Conservation (phyloP, 768 basidiomycete species). For the Pleurotus pulmonarius region DNA sequence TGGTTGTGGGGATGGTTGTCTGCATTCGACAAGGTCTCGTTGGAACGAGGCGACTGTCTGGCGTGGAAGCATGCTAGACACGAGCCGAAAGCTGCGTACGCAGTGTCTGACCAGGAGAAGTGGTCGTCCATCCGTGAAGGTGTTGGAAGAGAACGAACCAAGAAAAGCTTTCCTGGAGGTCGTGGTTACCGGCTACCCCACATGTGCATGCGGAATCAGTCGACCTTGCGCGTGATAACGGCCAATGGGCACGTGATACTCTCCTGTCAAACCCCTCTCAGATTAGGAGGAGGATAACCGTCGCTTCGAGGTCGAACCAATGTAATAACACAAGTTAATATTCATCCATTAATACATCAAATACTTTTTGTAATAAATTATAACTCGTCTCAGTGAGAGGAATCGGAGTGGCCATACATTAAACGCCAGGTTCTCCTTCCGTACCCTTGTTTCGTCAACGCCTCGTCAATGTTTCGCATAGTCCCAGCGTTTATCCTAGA, state of each 20-base stretch:
- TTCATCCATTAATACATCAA: no score
- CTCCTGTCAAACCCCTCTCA: no score
- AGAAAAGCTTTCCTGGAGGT: not conserved
- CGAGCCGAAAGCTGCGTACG: constrained; percentile 54
- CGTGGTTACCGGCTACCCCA: not conserved
- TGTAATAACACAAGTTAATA: no score
- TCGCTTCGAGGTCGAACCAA: no score
- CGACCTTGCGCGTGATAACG: no score
- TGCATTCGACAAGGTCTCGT: constrained; percentile 16
- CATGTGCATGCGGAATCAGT: no score
- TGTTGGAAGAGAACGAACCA: not conserved
- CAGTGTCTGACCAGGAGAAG: constrained; percentile 59
- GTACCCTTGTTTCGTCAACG: not conserved
- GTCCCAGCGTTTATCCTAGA: not conserved
- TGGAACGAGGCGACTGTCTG: constrained; percentile 13
- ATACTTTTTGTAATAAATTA: no score
- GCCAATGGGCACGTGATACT: no score
- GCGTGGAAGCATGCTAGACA: constrained; percentile 56
- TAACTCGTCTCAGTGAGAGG: no score
- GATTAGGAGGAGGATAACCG: no score
- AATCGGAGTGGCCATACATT: no score
- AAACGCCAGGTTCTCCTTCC: not conserved
- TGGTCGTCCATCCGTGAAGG: constrained; percentile 22
- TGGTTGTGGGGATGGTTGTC: constrained; percentile 27
- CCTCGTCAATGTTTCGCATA: not conserved